Conservation (phyloP, 192 early-diverging fungal species). For the Backusella australiensis region DNA sequence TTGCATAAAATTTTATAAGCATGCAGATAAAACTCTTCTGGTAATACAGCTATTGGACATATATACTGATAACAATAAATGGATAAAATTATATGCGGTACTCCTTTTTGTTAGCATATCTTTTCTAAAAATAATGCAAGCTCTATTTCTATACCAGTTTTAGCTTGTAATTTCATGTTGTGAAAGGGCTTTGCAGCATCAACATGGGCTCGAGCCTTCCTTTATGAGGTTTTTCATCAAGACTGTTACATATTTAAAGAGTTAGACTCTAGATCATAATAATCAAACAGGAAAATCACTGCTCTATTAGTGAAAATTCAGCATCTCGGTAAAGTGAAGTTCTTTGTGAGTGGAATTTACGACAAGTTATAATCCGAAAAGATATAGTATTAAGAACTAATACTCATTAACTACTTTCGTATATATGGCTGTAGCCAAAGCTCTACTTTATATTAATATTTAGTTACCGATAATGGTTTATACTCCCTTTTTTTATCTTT, state of each 20-base stretch:
- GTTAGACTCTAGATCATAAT: background rate
- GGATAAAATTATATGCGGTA: background rate
- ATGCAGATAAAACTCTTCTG: background rate
- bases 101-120: background rate
- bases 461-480: no score
- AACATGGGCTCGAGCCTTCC: background rate
- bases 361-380: background rate
- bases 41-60: background rate
- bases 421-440: no score
- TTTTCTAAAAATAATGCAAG: background rate
- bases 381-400: no score
- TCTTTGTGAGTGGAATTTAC: background rate
- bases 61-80: background rate
- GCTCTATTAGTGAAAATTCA: background rate
- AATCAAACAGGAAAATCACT: background rate
- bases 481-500: no score
- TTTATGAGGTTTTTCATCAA: background rate
- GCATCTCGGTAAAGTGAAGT: background rate
- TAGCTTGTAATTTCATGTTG: background rate
- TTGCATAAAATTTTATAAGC: background rate
- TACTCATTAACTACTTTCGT: no score
- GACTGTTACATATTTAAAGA: background rate
- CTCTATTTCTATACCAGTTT: background rate
- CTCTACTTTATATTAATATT: no score
- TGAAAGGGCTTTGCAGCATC: background rate